Conservation (phyloP, 192 early-diverging fungal species). For the Kappamyces sp. region DNA sequence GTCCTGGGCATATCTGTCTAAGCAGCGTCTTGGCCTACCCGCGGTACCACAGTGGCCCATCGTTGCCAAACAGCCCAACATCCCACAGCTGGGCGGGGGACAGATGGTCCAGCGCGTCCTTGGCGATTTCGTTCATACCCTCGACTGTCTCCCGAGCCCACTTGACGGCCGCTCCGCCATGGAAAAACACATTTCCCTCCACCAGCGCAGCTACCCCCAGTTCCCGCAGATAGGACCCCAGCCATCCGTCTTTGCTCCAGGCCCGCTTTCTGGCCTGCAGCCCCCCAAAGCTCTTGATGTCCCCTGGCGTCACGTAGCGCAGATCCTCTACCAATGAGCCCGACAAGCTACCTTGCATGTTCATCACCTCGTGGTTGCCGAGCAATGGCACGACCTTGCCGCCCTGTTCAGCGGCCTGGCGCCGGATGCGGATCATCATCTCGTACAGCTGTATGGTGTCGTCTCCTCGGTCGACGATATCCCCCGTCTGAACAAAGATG, state of each 20-base stretch:
- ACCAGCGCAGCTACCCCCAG: conserved; percentile 45
- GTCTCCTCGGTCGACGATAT: conserved; percentile 68
- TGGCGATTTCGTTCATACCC: conserved; percentile 41
- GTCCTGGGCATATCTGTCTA: conserved; percentile 40
- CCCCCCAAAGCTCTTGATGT: conserved; percentile 51
- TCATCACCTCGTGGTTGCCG: conserved; percentile 63
- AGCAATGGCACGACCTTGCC: conserved; percentile 44
- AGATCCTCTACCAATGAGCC: conserved; percentile 31
- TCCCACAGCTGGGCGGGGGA: conserved; percentile 13
- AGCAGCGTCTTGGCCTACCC: conserved; percentile 13
- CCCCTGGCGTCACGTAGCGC: conserved; percentile 52
- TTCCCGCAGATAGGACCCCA: conserved; percentile 39
- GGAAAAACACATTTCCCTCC: conserved; percentile 52
- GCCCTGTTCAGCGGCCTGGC: conserved; percentile 49
- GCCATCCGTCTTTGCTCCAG: conserved; percentile 46
- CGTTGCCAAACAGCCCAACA: conserved; percentile 31
- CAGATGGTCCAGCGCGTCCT: conserved; percentile 20
- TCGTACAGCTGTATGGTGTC: conserved; percentile 67
- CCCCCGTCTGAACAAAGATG: conserved; percentile 66
- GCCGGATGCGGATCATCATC: conserved; percentile 48
- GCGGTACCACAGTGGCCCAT: conserved; percentile 51
- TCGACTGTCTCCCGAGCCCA: conserved; percentile 42
- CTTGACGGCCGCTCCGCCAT: conserved; percentile 43
- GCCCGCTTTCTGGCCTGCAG: conserved; percentile 31
- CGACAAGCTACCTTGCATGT: conserved; percentile 22